Base-by-base conservation (phyloP, 495 filamentous ascomycete species). In the Neurospora sp. region DNA sequence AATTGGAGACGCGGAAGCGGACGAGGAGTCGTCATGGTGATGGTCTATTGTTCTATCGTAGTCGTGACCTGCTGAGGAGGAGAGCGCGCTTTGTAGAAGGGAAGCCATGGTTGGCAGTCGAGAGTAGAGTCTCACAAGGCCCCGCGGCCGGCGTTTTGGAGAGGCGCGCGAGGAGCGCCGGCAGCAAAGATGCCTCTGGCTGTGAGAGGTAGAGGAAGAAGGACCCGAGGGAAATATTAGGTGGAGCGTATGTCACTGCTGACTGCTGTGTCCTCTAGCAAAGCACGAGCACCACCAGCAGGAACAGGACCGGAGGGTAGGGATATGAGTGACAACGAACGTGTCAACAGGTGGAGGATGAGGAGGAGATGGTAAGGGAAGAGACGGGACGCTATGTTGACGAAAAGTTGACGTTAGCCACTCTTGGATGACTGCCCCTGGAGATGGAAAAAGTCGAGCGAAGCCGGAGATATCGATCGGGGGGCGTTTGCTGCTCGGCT, bases 1-100 rank as follows among this genome's bases (percentile, higher is more conserved):
- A 1, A 72, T 78, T 4, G 79, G 75, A 35, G 78, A 61, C 73
- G 77, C 79, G 10, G 76, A 77, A n/a, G 71, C 68, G 75, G 39
- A 69, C 22, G 70, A 31, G 65, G 69, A 40, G 20, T 40, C 16
- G 27, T 65, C 53, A 35, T 65, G 8, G 17, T 68, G 69, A 44
- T 73, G 71, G 40, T 70, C 39, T 53, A 68, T 20, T 73, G 75
- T 70, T 38, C 73, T 73, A 71, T 79, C 72, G 61, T 75, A 74
- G 71, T 76, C 69, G 44, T 78, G 76, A 9, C 73, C 74, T 6
- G 41, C 68, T 0, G 48, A 42, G 9, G 69, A 42, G 9, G 69
- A 35, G 27, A 71, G 72, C 12, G 69, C 40, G 69, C 70, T 27
- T 16, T 41, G 44, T 45, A 71, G 37, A 17, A 76, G 40, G n/a